These are phyloP conservation scores for Verbascum thapsus DNA, from an alignment of 257 asterid genomes.

Conservation along the genomic window DNA sequence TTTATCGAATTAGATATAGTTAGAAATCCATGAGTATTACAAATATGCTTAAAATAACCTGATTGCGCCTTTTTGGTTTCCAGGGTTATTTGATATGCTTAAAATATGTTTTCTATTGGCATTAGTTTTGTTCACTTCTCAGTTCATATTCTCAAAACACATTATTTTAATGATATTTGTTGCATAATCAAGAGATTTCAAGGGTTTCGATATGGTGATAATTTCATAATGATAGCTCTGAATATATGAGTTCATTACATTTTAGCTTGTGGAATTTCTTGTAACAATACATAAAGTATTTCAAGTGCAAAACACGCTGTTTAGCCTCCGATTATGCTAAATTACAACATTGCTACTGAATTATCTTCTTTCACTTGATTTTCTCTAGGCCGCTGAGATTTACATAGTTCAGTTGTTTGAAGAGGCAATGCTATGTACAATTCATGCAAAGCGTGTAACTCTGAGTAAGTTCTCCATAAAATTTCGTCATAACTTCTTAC, in stretches of 20 bases:
- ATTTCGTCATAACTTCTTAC: not conserved
- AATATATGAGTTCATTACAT: slow-evolving; percentile 4
- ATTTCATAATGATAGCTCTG: not conserved
- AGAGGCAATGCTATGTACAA: slow-evolving; percentile 84
- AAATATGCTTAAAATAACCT: too few species aligned
- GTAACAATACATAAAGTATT: not conserved
- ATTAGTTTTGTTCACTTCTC: too few species aligned
- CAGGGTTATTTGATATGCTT: too few species aligned
- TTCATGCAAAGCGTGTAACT: slow-evolving; percentile 96
- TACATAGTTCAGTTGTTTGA: slow-evolving; percentile 70
- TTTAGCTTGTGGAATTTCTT: not conserved
- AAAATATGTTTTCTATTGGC: too few species aligned
- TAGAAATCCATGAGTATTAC: too few species aligned
- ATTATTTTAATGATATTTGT: not conserved
- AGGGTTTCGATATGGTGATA: not conserved
- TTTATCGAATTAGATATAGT: too few species aligned
- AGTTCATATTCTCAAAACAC: too few species aligned
- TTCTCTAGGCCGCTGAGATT: slow-evolving; percentile 81
- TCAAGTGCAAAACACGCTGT: slow-evolving; percentile 1
- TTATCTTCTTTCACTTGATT: slow-evolving; percentile 27
- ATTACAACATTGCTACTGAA: slow-evolving; percentile 7
- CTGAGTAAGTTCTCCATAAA: slow-evolving; percentile 67
- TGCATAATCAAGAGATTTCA: not conserved
- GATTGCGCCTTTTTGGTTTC: not conserved
- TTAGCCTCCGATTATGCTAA: slow-evolving; percentile 9